phyloP scores from a whole-genome alignment of 139 green algal genomes.

The Coelastrella sp. region DNA sequence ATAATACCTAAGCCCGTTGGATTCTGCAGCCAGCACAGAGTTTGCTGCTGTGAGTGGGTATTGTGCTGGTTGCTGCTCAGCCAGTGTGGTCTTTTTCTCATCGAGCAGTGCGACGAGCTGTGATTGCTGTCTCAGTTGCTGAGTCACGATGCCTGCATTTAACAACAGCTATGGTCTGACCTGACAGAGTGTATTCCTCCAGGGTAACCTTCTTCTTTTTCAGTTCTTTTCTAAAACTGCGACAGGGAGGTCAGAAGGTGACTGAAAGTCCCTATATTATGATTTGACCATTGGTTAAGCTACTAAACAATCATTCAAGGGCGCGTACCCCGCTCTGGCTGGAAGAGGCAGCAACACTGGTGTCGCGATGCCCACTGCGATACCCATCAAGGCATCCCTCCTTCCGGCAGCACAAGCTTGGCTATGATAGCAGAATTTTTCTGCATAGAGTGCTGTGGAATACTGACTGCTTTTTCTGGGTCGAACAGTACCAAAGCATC shows the following conservation, averaged over 20 bases:
- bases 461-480: too few relatives aligned
- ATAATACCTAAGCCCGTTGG: conserved; percentile 72
- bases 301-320: too few relatives aligned
- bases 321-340: conserved; percentile 21
- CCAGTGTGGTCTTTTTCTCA: too few relatives aligned
- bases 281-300: too few relatives aligned
- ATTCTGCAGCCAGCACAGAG: conserved; percentile 48
- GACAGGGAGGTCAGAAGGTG: not conserved
- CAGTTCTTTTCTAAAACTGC: conserved; percentile 84
- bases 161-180: too few relatives aligned
- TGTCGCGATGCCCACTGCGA: conserved; percentile 1
- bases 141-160: not conserved
- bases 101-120: too few relatives aligned
- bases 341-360: conserved; percentile 3
- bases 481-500: conserved; percentile 10
- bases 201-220: conserved; percentile 74
- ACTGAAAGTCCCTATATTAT: too few relatives aligned
- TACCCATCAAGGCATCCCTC: conserved; percentile 16
- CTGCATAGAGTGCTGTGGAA: too few relatives aligned
- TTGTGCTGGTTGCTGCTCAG: not conserved
- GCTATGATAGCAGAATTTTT: too few relatives aligned
- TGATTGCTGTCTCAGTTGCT: not conserved
- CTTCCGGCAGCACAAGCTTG: not conserved
- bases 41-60: not conserved
- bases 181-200: conserved; percentile 68